Conservation (phyloP, 805 yeast species). For the Ogataea wickerhamii region DNA sequence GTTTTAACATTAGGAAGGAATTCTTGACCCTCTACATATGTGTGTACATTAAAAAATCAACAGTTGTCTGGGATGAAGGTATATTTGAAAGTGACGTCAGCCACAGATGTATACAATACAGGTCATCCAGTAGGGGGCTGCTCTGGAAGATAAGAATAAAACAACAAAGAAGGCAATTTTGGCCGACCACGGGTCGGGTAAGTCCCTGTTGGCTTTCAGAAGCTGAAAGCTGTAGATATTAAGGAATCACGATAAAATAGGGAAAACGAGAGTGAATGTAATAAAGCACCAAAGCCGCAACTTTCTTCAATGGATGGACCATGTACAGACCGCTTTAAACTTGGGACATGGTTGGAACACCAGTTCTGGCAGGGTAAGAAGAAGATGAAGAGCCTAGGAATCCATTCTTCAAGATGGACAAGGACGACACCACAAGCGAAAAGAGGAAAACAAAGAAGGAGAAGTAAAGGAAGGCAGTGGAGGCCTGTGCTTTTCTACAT, state of each 20-base stretch:
- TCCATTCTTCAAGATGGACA: slow-evolving; percentile 54
- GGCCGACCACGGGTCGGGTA: too few relatives aligned
- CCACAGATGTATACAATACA: background rate
- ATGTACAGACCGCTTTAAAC: slow-evolving; percentile 44
- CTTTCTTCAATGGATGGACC: background rate
- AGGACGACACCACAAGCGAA: slow-evolving; percentile 49
- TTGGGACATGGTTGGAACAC: slow-evolving; percentile 88
- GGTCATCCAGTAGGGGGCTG: background rate
- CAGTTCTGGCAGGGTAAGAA: slow-evolving; percentile 62
- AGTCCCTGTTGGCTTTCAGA: too few relatives aligned
- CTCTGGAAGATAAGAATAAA: slow-evolving; percentile 1
- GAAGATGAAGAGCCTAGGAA: slow-evolving; percentile 51
- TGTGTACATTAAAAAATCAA: slow-evolving; percentile 1
- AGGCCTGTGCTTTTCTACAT: slow-evolving; percentile 94
- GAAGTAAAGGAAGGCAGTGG: slow-evolving; percentile 79
- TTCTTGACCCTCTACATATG: background rate
- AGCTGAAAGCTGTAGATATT: background rate
- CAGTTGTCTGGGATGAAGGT: background rate
- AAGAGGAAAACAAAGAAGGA: slow-evolving; percentile 72
- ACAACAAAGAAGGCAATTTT: background rate
- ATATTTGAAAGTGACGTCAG: background rate
- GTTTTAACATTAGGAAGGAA: background rate
- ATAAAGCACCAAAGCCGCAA: background rate
- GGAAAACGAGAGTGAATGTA: slow-evolving; percentile 1
- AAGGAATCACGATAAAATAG: background rate